Evolutionary conservation across 768 basidiomycete genomes (phyloP).

Genomic region (Pisolithus albus): DNA sequence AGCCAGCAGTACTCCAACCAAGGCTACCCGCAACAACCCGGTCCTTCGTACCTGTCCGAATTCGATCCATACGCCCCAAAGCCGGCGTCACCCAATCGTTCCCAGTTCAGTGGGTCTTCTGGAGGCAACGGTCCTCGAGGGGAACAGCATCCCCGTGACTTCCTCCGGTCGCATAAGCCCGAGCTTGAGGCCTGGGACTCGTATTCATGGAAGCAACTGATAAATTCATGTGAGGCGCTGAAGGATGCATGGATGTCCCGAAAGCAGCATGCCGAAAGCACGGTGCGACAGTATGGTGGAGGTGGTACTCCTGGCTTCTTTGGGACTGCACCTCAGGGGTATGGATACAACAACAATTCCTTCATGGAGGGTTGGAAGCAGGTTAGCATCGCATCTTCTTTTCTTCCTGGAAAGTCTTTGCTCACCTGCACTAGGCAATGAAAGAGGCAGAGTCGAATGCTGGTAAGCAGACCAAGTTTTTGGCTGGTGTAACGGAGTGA

Average conservation of each 20-base stretch:
- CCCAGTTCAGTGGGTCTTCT: background rate
- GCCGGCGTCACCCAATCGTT: slow-evolving; percentile 4
- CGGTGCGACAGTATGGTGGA: slow-evolving; percentile 41
- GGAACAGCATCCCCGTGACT: slow-evolving; percentile 56
- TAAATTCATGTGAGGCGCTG: slow-evolving; percentile 55
- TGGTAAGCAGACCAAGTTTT: slow-evolving; percentile 32
- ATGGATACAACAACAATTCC: slow-evolving; percentile 44
- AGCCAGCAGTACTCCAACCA: slow-evolving; percentile 25
- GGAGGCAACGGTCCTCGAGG: slow-evolving; percentile 25
- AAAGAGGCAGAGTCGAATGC: slow-evolving; percentile 50
- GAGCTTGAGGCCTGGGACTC: slow-evolving; percentile 68
- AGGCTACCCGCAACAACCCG: slow-evolving; percentile 19
- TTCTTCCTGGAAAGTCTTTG: slow-evolving; percentile 4
- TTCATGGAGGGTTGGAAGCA: slow-evolving; percentile 46
- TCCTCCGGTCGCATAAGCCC: slow-evolving; percentile 56
- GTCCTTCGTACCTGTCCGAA: slow-evolving; percentile 28
- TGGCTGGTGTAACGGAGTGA: background rate
- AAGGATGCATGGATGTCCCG: slow-evolving; percentile 59
- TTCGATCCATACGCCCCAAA: slow-evolving; percentile 35
- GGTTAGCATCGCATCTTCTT: slow-evolving; percentile 33
- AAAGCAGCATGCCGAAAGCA: slow-evolving; percentile 46
- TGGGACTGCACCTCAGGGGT: slow-evolving; percentile 23
- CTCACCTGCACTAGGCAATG: slow-evolving; percentile 33
- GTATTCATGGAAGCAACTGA: slow-evolving; percentile 65
- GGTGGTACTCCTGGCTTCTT: slow-evolving; percentile 25